phyloP scores from a whole-genome alignment of 352 stramenopile genomes.

The Globisporangium heterothallicum region DNA sequence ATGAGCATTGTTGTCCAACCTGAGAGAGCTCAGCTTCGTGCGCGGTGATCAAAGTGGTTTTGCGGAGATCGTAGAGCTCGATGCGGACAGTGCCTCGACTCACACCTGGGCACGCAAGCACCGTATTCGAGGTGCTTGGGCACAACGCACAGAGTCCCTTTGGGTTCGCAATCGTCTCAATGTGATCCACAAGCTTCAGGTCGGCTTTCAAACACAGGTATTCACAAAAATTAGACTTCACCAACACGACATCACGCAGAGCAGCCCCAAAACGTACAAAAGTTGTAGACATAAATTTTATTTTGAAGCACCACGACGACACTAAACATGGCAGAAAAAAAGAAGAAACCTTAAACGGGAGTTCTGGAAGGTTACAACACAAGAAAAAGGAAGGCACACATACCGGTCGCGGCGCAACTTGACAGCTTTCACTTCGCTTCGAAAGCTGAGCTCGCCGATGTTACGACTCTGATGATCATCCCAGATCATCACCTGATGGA shows the following conservation, averaged over 20 bases:
- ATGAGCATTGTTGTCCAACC: conserved; percentile 21
- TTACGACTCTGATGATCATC: conserved; percentile 97
- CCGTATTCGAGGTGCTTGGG: conserved; percentile 89
- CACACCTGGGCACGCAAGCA: conserved; percentile 94
- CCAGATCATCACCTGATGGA: conserved; percentile 97
- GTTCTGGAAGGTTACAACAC: too few relatives aligned
- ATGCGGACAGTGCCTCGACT: conserved; percentile 90
- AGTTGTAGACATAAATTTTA: conserved; percentile 98
- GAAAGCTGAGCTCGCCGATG: conserved; percentile 97
- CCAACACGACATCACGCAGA: background rate
- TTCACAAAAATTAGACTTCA: background rate
- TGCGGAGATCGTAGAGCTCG: conserved; percentile 96
- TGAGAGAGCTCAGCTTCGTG: conserved; percentile 93
- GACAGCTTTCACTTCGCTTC: conserved; percentile 94
- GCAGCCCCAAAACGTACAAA: conserved; percentile 47
- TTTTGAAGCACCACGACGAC: conserved; percentile 96
- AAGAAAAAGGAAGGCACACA: background rate
- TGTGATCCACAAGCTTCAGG: conserved; percentile 96
- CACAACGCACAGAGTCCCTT: conserved; percentile 93
- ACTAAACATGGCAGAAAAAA: conserved; percentile 25
- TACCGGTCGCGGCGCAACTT: conserved; percentile 93
- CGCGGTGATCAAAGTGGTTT: conserved; percentile 93
- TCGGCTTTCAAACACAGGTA: conserved; percentile 62
- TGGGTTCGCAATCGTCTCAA: conserved; percentile 98
- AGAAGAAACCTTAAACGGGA: too few relatives aligned